Evolutionary conservation across 2,329 filamentous ascomycete species (phyloP), one percentile per base, ranked within the genome.

Genomic region (Aaosphaeria arxii): DNA sequence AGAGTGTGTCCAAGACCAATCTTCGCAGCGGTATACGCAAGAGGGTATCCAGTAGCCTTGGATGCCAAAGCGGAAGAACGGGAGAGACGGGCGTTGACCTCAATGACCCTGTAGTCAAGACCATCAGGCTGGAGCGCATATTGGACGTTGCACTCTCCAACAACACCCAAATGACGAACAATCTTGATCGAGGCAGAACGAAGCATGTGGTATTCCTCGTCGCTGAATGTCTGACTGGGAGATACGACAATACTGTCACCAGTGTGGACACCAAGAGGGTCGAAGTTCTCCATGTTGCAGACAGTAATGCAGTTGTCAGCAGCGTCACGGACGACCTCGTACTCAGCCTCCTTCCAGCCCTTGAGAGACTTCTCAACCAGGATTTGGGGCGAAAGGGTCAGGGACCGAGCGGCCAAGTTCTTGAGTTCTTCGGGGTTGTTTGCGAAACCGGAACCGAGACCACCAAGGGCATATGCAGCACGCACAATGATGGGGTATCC

Each of bases 191-290:
- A 90, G 54, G 94, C 91, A 39, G 91, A 90, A 64, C 94, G 90
- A 61, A 99, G 89, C 94, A 99, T 97, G 79, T 99, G 91, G 72
- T 97, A 99, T 74, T 99, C 94, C 78, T 97, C 94, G 63, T 99
- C 94, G 66, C 89, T 95, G 65, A 99, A 79, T 28, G 94, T 99
- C 77, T 99, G 94, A 75, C 88, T 94, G 43, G 94, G 94, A 38
- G 94, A 94, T 51, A 97, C 92, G 54, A 99, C 94, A 63, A 99
- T 99, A 63, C 91, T 96, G 79, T 99, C 94, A 76, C 94, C 94
- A 42, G 94, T 99, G 75, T 99, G 94, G 47, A 96, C 95, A 66
- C 94, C 94, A 35, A 99, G 84, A 56, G 94, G 94, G 67, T 97
- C 94, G 64, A 97, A 97, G 81, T 97, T 97, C 74, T 95, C 90